A percentile compares a stretch with the other conserved stretches of the same genome.
phyloP scores from a whole-genome alignment of 2,329 filamentous ascomycete species.

The Trichoderma harzianum region DNA sequence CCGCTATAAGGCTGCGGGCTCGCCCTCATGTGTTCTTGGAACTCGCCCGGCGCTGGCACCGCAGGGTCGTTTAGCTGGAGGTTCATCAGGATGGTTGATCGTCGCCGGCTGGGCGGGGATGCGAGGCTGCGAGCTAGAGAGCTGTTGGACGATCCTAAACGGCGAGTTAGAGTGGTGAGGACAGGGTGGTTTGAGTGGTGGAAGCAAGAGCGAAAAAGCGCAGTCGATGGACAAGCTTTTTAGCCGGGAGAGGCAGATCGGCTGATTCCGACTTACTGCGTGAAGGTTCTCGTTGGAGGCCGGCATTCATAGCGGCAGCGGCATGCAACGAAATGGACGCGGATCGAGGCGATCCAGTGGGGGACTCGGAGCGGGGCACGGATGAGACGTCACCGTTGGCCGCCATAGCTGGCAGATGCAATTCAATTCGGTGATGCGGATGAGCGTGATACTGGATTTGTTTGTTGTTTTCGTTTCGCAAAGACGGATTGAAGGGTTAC shows the following conservation, averaged over 20 bases:
- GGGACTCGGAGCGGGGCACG: constrained; percentile 42
- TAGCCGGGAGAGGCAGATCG: constrained; percentile 8
- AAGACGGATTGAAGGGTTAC: neutral
- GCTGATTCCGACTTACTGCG: constrained; percentile 42
- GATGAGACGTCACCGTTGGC: constrained; percentile 28
- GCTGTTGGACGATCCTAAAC: constrained; percentile 49
- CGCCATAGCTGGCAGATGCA: constrained; percentile 26
- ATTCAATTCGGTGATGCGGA: neutral
- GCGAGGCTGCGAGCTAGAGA: constrained; percentile 44
- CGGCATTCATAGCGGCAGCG: constrained; percentile 73
- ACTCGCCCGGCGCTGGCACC: constrained; percentile 65
- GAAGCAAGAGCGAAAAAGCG: neutral
- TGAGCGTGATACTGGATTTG: neutral
- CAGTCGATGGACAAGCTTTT: neutral
- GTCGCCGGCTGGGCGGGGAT: constrained; percentile 55
- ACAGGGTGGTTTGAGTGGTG: neutral
- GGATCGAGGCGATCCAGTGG: constrained; percentile 60
- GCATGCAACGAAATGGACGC: constrained; percentile 71
- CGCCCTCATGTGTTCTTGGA: constrained; percentile 40
- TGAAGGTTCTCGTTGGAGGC: constrained; percentile 64
- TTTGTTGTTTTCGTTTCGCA: neutral
- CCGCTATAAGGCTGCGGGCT: constrained; percentile 46
- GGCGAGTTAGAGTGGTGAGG: neutral
- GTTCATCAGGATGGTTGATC: constrained; percentile 69
- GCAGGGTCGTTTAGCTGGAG: constrained; percentile 69